Percentiles rank a stretch among this genome's conserved stretches.
Conservation (phyloP, 805 yeast genomes). For the Ogataea angusta region DNA sequence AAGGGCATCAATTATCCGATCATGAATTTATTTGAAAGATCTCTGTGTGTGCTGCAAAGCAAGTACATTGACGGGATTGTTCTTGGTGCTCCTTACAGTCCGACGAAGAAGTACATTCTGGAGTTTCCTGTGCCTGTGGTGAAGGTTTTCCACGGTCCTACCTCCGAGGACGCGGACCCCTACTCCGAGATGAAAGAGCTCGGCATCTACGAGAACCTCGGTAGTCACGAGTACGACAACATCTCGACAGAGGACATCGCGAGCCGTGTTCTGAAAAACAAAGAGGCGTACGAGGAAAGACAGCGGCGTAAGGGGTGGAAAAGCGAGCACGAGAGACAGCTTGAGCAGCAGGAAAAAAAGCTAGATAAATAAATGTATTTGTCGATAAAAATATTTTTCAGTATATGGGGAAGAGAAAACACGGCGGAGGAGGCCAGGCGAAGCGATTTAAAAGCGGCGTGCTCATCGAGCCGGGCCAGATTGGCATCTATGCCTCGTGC, state of each 20-base stretch:
- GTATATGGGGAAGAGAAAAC: conserved; percentile 28
- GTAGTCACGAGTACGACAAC: conserved; percentile 56
- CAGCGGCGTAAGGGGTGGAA: conserved; percentile 87
- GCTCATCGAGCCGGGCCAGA: conserved; percentile 75
- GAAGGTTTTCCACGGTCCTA: conserved; percentile 58
- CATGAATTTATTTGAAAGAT: conserved; percentile 84
- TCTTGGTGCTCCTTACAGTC: conserved; percentile 62
- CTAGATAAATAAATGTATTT: not conserved
- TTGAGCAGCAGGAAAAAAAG: conserved; percentile 8
- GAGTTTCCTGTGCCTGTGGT: conserved; percentile 34
- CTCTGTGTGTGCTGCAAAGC: conserved; percentile 86
- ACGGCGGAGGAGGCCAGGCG: conserved; percentile 15
- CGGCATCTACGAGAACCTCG: conserved; percentile 39
- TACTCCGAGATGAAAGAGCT: conserved; percentile 30
- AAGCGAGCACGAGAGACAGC: conserved; percentile 44
- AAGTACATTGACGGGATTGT: conserved; percentile 76
- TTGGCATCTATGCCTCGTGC: conserved; percentile 90
- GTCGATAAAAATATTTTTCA: conserved; percentile 1
- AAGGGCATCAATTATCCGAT: conserved; percentile 72
- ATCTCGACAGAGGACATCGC: conserved; percentile 72
- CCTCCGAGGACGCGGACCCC: conserved; percentile 35
- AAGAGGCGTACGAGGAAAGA: conserved; percentile 75
- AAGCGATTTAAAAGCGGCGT: conserved; percentile 43
- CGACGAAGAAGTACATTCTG: conserved; percentile 39
- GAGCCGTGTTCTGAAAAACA: conserved; percentile 64